Conservation (phyloP, 495 filamentous ascomycete genomes). For the Neurospora sp. region DNA sequence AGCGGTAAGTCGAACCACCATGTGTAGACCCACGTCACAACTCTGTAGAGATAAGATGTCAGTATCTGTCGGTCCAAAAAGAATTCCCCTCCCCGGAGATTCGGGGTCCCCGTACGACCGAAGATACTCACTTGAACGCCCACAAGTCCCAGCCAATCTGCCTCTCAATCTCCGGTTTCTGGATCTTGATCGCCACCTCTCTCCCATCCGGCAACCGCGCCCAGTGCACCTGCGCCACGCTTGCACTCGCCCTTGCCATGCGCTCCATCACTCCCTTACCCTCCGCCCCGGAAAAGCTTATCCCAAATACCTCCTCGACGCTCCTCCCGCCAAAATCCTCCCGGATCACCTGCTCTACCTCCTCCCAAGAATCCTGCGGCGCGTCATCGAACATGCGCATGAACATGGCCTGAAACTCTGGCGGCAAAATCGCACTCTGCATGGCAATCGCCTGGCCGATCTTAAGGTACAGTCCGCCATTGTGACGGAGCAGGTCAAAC, state of each 20-base stretch:
- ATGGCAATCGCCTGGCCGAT: conserved; percentile 98
- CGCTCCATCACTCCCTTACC: conserved; percentile 76
- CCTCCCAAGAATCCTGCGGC: conserved; percentile 82
- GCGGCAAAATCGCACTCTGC: conserved; percentile 87
- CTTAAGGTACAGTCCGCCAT: conserved; percentile 93
- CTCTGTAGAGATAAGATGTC: conserved; percentile 29
- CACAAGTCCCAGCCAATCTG: conserved; percentile 91
- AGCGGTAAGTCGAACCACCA: conserved; percentile 80
- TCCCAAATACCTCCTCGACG: conserved; percentile 79
- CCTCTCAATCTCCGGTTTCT: conserved; percentile 84
- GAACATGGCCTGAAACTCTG: conserved; percentile 94
- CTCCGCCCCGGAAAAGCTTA: conserved; percentile 60
- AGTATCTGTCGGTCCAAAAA: neutral
- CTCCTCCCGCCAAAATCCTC: conserved; percentile 78
- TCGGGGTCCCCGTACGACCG: too few species aligned
- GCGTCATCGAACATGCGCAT: conserved; percentile 95
- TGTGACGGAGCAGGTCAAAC: conserved; percentile 64
- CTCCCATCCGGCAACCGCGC: conserved; percentile 71
- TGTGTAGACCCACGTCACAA: conserved; percentile 66
- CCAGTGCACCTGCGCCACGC: conserved; percentile 95
- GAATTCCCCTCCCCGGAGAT: too few species aligned
- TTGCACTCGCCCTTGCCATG: conserved; percentile 75
- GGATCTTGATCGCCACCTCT: conserved; percentile 90
- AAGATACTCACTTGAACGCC: conserved; percentile 68
- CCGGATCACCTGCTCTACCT: conserved; percentile 74